These are phyloP conservation scores for Colletotrichum incanum DNA, from an alignment of 2,329 filamentous ascomycete genomes.

Conservation along the genomic window DNA sequence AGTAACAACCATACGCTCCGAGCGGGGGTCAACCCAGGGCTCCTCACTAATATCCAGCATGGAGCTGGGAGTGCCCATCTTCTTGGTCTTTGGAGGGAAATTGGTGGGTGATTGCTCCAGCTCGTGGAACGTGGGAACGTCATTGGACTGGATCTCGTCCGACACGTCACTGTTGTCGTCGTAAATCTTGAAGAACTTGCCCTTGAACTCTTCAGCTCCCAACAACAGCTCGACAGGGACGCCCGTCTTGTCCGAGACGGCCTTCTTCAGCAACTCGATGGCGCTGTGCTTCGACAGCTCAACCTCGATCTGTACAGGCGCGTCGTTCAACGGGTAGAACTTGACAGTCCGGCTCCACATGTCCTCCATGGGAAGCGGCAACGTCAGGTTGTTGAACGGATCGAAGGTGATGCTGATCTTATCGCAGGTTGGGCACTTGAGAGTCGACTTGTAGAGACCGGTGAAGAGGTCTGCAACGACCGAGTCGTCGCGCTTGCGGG, in stretches of 20 bases:
- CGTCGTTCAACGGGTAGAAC: conserved; percentile 83
- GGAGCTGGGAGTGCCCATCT: conserved; percentile 57
- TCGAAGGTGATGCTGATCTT: conserved; percentile 99
- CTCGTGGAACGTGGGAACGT: conserved; percentile 81
- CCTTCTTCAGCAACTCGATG: conserved; percentile 78
- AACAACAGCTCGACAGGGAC: conserved; percentile 79
- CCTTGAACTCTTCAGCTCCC: conserved; percentile 85
- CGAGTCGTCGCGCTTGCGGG: conserved; percentile 92
- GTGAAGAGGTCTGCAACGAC: conserved; percentile 96
- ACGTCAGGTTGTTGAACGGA: conserved; percentile 93
- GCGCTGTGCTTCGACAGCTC: conserved; percentile 85
- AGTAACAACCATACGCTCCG: conserved; percentile 79
- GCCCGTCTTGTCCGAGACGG: conserved; percentile 77
- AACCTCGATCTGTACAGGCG: conserved; percentile 80
- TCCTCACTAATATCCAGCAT: conserved; percentile 66
- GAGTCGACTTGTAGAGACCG: conserved; percentile 97
- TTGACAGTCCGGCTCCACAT: conserved; percentile 83
- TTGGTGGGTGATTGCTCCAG: conserved; percentile 86
- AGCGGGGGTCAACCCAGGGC: conserved; percentile 63
- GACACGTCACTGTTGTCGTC: conserved; percentile 78
- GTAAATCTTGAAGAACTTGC: conserved; percentile 90
- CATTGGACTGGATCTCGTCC: conserved; percentile 79
- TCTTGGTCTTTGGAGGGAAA: conserved; percentile 72
- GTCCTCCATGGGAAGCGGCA: conserved; percentile 90
- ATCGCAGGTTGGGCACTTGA: conserved; percentile 90